Conservation (phyloP, 495 filamentous ascomycete genomes). For the Lophiostoma macrostomum region DNA sequence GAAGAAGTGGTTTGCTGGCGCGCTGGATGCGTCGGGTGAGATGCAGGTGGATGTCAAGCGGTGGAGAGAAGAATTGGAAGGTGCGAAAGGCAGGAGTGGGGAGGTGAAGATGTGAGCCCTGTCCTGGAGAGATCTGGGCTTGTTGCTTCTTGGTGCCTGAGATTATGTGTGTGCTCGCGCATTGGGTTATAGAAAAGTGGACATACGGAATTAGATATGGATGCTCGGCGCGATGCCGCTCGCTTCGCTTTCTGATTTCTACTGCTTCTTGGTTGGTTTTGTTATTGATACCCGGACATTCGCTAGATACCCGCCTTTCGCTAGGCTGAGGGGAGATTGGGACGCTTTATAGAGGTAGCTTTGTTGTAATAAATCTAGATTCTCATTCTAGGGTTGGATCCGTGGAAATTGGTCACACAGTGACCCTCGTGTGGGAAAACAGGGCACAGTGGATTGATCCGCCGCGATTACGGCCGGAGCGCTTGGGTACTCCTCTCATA, state of each 20-base stretch:
- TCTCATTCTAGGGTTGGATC: too few relatives aligned
- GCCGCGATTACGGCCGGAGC: too few relatives aligned
- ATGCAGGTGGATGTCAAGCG: slow-evolving; percentile 9
- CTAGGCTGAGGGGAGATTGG: too few relatives aligned
- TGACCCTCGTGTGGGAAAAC: too few relatives aligned
- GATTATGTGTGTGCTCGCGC: neutral
- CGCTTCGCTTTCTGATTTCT: too few relatives aligned
- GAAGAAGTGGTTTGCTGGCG: slow-evolving; percentile 11
- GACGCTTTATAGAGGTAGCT: too few relatives aligned
- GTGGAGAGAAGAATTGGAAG: slow-evolving; percentile 21
- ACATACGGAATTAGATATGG: neutral
- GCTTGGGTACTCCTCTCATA: too few relatives aligned
- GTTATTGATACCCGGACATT: neutral
- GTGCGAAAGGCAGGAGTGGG: neutral
- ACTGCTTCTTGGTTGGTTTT: too few relatives aligned
- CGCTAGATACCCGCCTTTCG: neutral
- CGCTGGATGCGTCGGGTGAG: slow-evolving; percentile 3
- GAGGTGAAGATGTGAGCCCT: neutral
- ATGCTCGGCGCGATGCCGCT: too few relatives aligned
- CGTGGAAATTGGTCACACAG: too few relatives aligned
- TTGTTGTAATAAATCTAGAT: too few relatives aligned
- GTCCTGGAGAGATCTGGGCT: neutral
- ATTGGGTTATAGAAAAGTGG: neutral
- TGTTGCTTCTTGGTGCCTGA: neutral
- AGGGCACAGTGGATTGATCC: too few relatives aligned